Base-by-base conservation (phyloP, 2,329 filamentous ascomycete genomes). In the Lecanicillium sp. region DNA sequence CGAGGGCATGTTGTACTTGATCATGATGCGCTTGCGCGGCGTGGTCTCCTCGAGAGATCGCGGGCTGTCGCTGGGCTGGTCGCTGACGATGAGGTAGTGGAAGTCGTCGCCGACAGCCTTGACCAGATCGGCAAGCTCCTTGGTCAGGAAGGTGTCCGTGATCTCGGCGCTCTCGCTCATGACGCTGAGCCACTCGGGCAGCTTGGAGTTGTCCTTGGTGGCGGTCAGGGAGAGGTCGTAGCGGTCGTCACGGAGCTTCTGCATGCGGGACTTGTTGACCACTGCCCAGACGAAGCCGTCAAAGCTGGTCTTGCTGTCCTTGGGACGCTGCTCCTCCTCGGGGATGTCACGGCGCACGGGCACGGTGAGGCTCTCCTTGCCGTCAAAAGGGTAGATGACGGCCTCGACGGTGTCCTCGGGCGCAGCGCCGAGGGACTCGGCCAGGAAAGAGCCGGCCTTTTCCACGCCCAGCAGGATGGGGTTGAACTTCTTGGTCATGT, bases 131-230 rank as follows among this genome's bases (percentile, higher is more conserved):
- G 87, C 75, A 28, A 98, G 73, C 52, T 97, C 90, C n/a, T 84
- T 74, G 4, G 87, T 95, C 36, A 98, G 74, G 49, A 98, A 69
- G 6, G 79, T 71, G 33, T 96, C 86, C 11, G 89, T 96, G 52
- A 98, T 82, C 65, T 97, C 92, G 42, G 89, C 88, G 63, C 82
- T 95, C 72, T 98, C 92, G 56, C 81, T 94, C 92, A 98, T 97
- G 56, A 96, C 79, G 11, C 87, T 95, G 40, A 83, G 72, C 89
- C 89, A 98, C 47, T 74, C 65, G 25, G 92, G 90, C 25, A 98
- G 78, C 71, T 94, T 96, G 40, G 83, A 59, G 64, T 89, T 79
- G 55, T 98, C 92, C 73, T 94, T 95, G 57, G 90, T 96, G 48
- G 81, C 80, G 30, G 92, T 96, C 50, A 98, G 76, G 38, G 87